These are phyloP conservation scores for Starmerella vitae DNA, from an alignment of 805 yeast genomes.

Conservation along the genomic window DNA sequence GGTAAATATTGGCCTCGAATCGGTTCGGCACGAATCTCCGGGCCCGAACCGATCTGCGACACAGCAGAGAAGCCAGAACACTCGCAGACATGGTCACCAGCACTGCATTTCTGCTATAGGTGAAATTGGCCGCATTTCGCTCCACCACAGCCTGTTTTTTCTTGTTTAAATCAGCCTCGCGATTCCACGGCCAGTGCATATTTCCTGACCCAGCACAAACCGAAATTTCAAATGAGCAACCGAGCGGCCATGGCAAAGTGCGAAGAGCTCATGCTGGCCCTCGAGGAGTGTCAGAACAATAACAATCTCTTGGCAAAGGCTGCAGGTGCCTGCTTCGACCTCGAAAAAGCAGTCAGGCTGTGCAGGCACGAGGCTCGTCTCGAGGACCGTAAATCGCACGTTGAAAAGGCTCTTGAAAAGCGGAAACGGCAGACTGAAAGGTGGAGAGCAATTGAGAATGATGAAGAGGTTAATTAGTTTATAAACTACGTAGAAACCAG, in stretches of 20 bases:
- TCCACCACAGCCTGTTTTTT: neutral
- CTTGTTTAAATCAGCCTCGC: slow-evolving; percentile 1
- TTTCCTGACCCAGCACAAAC: too few relatives aligned
- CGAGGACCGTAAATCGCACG: slow-evolving; percentile 39
- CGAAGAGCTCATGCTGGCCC: slow-evolving; percentile 66
- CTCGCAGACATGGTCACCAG: slow-evolving; percentile 62
- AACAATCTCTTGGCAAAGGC: slow-evolving; percentile 50
- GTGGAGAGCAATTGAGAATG: slow-evolving; percentile 38
- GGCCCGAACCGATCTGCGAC: slow-evolving; percentile 57
- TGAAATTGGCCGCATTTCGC: slow-evolving; percentile 7
- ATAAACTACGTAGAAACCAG: slow-evolving; percentile 33
- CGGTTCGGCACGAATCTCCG: slow-evolving; percentile 62
- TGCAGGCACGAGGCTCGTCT: slow-evolving; percentile 73
- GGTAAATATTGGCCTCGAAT: slow-evolving; percentile 75
- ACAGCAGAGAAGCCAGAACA: slow-evolving; percentile 55
- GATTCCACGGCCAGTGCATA: slow-evolving; percentile 2
- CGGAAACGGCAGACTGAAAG: slow-evolving; percentile 41
- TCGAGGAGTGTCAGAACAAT: slow-evolving; percentile 73
- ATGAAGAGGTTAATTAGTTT: slow-evolving; percentile 45
- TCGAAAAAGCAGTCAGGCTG: slow-evolving; percentile 61
- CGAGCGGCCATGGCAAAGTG: slow-evolving; percentile 37
- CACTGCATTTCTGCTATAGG: slow-evolving; percentile 30
- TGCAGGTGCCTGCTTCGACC: slow-evolving; percentile 72
- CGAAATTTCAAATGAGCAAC: slow-evolving; percentile 19
- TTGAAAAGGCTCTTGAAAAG: slow-evolving; percentile 41